Percentiles rank a stretch among this genome's conserved stretches.
These are phyloP conservation scores for Kodamaea ohmeri DNA, from an alignment of 1,139 yeast genomes.

Conservation along the genomic window DNA sequence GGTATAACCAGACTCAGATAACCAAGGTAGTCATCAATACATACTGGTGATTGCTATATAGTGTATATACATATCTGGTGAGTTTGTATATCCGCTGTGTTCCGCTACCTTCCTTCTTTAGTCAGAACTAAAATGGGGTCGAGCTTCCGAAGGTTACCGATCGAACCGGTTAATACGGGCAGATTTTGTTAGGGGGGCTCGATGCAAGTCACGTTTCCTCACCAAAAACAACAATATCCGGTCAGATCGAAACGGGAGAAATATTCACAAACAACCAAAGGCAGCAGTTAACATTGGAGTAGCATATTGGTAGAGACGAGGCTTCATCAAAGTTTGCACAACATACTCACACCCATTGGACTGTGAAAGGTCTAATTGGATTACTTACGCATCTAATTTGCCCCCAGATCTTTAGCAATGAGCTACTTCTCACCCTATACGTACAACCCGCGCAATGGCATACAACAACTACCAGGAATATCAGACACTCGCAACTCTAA, in stretches of 20 bases:
- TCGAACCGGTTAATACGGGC: slow-evolving; percentile 1
- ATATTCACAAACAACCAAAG: not conserved
- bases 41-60: too few relatives aligned
- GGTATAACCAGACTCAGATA: too few relatives aligned
- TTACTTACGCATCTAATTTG: not conserved
- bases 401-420: not conserved
- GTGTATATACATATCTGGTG: too few relatives aligned
- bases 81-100: too few relatives aligned
- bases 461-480: slow-evolving; percentile 3
- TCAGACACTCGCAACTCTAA: not conserved
- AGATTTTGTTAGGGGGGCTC: not conserved
- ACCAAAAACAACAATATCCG: slow-evolving; percentile 2
- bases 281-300: too few relatives aligned
- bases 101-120: too few relatives aligned
- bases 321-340: too few relatives aligned
- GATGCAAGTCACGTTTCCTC: slow-evolving; percentile 3
- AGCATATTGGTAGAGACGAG: too few relatives aligned
- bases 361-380: not conserved
- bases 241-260: slow-evolving; percentile 2
- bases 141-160: slow-evolving; percentile 4
- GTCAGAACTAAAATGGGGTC: too few relatives aligned
- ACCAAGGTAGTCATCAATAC: too few relatives aligned
- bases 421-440: slow-evolving; percentile 9
- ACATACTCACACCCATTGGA: too few relatives aligned
- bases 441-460: slow-evolving; percentile 7